Percentiles rank a stretch among this genome's conserved stretches.
These are phyloP conservation scores for Acanthamoeba rhysodes DNA, from an alignment of 208 protist species.

Conservation along the genomic window DNA sequence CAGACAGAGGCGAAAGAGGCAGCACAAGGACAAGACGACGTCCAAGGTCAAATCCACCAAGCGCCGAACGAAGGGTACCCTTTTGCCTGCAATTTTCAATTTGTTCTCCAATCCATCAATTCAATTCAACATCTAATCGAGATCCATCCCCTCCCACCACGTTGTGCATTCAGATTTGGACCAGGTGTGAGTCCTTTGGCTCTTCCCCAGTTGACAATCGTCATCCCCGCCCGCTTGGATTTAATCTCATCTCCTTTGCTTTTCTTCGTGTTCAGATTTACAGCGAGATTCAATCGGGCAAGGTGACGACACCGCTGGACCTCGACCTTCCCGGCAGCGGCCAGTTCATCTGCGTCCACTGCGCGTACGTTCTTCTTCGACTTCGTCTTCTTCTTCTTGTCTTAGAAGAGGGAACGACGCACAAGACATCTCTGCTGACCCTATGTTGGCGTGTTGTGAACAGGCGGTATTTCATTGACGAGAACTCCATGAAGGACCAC, in stretches of 20 bases:
- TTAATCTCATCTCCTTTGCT: neutral
- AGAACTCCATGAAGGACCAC: constrained; percentile 55
- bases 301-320: neutral
- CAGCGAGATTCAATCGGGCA: constrained; percentile 1
- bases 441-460: neutral
- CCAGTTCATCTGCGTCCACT: constrained; percentile 41
- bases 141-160: neutral
- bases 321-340: constrained; percentile 33
- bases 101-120: neutral
- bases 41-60: constrained; percentile 27
- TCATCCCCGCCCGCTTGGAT: no score
- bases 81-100: neutral
- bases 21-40: constrained; percentile 39
- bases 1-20: constrained; percentile 38
- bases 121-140: no score
- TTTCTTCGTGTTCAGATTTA: neutral
- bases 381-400: neutral
- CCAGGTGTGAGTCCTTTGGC: neutral
- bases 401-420: neutral
- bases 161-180: neutral
- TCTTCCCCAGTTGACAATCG: no score
- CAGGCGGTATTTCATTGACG: constrained; percentile 32
- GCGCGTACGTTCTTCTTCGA: neutral
- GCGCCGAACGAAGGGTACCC: neutral
- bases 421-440: neutral